Evolutionary conservation across 2,329 filamentous ascomycete species (phyloP).

Genomic region (Scopulariopsis brevicaulis): DNA sequence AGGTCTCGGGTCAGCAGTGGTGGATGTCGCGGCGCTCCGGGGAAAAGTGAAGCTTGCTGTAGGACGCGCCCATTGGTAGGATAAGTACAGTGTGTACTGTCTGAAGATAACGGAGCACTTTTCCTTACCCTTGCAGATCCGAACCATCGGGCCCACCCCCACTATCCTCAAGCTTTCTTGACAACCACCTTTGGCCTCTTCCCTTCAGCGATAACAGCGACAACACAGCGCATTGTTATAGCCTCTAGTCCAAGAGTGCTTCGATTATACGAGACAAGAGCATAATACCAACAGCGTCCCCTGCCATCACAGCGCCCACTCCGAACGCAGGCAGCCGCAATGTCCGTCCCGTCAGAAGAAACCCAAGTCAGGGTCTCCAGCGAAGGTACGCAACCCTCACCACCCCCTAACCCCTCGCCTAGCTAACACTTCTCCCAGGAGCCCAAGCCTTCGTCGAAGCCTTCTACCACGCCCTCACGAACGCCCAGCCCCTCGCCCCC

Average conservation of each 20-base stretch:
- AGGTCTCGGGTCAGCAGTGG: background rate
- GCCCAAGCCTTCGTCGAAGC: conserved; percentile 9
- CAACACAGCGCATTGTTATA: background rate
- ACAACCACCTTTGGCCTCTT: background rate
- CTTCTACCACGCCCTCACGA: conserved; percentile 67
- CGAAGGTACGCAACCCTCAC: conserved; percentile 5
- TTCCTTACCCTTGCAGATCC: background rate
- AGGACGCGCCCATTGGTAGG: background rate
- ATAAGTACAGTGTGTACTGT: conserved; percentile 9
- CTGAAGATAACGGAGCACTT: conserved; percentile 8
- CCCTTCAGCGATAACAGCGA: background rate
- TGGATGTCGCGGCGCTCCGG: background rate
- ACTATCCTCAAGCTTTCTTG: background rate
- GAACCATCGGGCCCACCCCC: background rate
- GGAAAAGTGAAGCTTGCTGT: background rate
- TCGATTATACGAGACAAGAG: background rate
- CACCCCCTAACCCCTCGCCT: background rate
- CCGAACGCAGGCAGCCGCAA: background rate
- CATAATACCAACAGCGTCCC: background rate
- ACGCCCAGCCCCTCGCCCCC: conserved; percentile 44
- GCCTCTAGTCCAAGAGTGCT: background rate
- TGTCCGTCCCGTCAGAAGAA: conserved; percentile 4
- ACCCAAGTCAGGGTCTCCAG: conserved; percentile 8
- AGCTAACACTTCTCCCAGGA: conserved; percentile 5
- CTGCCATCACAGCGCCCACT: background rate